phyloP scores from a whole-genome alignment of 2,329 filamentous ascomycete species.

The Sclerotinia trifoliorum region DNA sequence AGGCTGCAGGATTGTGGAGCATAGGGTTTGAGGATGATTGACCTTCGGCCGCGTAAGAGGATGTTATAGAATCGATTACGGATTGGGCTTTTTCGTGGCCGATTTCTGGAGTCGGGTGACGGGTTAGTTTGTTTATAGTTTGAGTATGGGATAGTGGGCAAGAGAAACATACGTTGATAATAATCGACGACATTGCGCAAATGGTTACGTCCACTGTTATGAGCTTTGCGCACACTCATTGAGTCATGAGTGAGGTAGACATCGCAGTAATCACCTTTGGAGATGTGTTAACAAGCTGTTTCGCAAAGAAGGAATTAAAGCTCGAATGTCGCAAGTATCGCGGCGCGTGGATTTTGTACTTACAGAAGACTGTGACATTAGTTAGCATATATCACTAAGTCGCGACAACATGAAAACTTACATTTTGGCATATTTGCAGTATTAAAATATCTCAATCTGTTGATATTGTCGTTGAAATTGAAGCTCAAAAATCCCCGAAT shows the following conservation, averaged over 20 bases:
- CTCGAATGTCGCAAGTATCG: slow-evolving; percentile 11
- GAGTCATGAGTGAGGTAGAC: slow-evolving; percentile 99
- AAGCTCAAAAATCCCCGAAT: slow-evolving; percentile 24
- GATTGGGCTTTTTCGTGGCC: slow-evolving; percentile 98
- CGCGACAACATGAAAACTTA: slow-evolving; percentile 50
- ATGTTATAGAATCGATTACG: slow-evolving; percentile 97
- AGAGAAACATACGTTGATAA: slow-evolving; percentile 72
- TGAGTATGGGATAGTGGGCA: slow-evolving; percentile 8
- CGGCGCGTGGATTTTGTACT: slow-evolving; percentile 39
- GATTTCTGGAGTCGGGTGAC: slow-evolving; percentile 64
- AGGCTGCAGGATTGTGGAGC: slow-evolving; percentile 51
- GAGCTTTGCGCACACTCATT: slow-evolving; percentile 98
- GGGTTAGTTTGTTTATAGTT: not conserved
- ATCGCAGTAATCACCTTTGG: slow-evolving; percentile 90
- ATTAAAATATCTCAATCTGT: slow-evolving; percentile 12
- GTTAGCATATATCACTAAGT: slow-evolving; percentile 40
- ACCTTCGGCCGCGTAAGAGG: slow-evolving; percentile 91
- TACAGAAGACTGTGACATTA: slow-evolving; percentile 65
- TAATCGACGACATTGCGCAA: slow-evolving; percentile 97
- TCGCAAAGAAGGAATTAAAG: slow-evolving; percentile 7
- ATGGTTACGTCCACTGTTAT: slow-evolving; percentile 96
- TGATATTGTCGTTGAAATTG: slow-evolving; percentile 13
- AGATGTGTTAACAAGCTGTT: slow-evolving; percentile 25
- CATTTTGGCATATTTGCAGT: slow-evolving; percentile 77
- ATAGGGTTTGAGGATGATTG: slow-evolving; percentile 84